Evolutionary conservation across 225 moss, liverwort and hornwort species (phyloP).

Genomic region (Straminergon stramineum): DNA sequence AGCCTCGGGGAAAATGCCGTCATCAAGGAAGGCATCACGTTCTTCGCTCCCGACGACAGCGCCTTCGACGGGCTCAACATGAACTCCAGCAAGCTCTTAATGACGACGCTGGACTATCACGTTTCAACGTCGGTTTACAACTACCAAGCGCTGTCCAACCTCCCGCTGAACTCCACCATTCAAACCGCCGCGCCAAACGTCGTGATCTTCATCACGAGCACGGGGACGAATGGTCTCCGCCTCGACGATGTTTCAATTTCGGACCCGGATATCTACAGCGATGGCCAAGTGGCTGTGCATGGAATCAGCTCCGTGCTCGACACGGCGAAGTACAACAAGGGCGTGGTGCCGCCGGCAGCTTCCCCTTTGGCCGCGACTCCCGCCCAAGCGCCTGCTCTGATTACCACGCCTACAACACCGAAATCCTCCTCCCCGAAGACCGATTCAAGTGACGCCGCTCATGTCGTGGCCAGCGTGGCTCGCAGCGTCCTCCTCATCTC

Average conservation of each 20-base stretch:
- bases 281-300: constrained; percentile 52
- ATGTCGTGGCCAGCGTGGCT: neutral
- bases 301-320: constrained; percentile 50
- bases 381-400: neutral
- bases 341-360: constrained; percentile 19
- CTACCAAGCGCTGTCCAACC: constrained; percentile 32
- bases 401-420: constrained; percentile 2
- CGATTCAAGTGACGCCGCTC: neutral
- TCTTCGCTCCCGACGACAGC: constrained; percentile 61
- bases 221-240: constrained; percentile 20
- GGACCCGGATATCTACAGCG: constrained; percentile 58
- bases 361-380: neutral
- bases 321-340: constrained; percentile 48
- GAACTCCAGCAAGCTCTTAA: constrained; percentile 21
- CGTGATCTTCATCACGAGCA: constrained; percentile 38
- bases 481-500: neutral
- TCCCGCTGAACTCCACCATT: constrained; percentile 39
- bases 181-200: constrained; percentile 41
- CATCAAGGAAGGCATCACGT: constrained; percentile 59
- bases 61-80: constrained; percentile 49
- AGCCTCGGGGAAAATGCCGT: constrained; percentile 36
- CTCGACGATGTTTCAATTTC: constrained; percentile 39
- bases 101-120: constrained; percentile 50
- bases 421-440: neutral
- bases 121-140: constrained; percentile 43